These are phyloP conservation scores for Penicillium sp. DNA, from an alignment of 2,329 filamentous ascomycete genomes.

Conservation along the genomic window DNA sequence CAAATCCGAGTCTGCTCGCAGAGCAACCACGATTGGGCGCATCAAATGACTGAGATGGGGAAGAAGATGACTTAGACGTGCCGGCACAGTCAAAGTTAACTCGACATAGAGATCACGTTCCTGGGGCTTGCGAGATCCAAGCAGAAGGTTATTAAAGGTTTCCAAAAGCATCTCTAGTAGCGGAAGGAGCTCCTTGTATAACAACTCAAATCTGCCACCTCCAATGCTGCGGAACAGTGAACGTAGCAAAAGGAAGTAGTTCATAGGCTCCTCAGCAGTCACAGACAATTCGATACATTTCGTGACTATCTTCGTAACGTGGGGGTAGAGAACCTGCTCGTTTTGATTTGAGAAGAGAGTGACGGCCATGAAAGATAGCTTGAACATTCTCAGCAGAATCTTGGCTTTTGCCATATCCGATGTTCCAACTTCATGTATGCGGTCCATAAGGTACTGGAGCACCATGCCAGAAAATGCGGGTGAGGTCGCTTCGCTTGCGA, in stretches of 20 bases:
- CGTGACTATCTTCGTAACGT: constrained; percentile 95
- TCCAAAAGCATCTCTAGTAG: constrained; percentile 96
- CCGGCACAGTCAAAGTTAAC: constrained; percentile 91
- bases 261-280: constrained; percentile 94
- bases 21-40: constrained; percentile 91
- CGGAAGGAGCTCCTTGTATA: constrained; percentile 97
- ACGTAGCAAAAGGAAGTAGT: constrained; percentile 90
- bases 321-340: constrained; percentile 88
- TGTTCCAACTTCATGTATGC: constrained; percentile 90
- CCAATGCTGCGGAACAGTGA: constrained; percentile 96
- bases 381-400: constrained; percentile 90
- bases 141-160: constrained; percentile 88
- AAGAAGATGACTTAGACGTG: constrained; percentile 85
- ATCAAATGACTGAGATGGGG: constrained; percentile 96
- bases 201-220: constrained; percentile 91
- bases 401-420: constrained; percentile 88
- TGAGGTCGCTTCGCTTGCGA: constrained; percentile 97
- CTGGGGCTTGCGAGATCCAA: constrained; percentile 82
- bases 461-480: constrained; percentile 98
- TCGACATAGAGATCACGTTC: constrained; percentile 97
- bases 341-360: constrained; percentile 93
- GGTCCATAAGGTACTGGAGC: constrained; percentile 93
- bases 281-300: constrained; percentile 96
- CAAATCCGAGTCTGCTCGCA: constrained; percentile 86
- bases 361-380: constrained; percentile 98